A percentile compares a stretch with the other conserved stretches of the same genome.
Evolutionary conservation across 768 basidiomycete genomes (phyloP).

Genomic region (Podaxis sp.): DNA sequence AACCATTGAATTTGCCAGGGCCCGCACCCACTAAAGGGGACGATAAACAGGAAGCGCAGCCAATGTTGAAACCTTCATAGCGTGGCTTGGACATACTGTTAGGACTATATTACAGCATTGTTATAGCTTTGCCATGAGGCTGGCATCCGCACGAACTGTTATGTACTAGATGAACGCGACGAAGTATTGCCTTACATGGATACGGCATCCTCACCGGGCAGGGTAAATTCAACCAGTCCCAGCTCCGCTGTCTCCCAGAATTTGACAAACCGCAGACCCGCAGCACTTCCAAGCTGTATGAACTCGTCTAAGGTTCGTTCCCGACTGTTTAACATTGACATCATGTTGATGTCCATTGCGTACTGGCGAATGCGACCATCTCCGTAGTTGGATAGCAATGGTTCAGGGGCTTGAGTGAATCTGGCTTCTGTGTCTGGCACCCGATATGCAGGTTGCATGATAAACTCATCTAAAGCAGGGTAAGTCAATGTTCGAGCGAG

Average conservation of each 20-base stretch:
- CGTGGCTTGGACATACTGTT: neutral
- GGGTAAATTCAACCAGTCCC: conserved; percentile 27
- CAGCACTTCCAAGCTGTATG: conserved; percentile 31
- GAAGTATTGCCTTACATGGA: neutral
- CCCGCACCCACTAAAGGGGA: neutral
- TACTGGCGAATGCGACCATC: conserved; percentile 40
- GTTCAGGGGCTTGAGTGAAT: conserved; percentile 36
- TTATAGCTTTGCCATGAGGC: neutral
- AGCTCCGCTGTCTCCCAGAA: conserved; percentile 33
- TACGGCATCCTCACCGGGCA: neutral
- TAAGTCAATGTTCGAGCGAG: neutral
- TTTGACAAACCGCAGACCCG: conserved; percentile 32
- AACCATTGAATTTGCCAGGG: conserved; percentile 4
- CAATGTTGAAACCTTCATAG: neutral
- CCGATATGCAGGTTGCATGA: conserved; percentile 30
- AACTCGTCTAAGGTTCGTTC: conserved; percentile 44
- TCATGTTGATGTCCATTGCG: conserved; percentile 47
- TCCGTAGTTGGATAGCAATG: conserved; percentile 49
- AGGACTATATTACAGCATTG: neutral
- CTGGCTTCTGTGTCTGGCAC: conserved; percentile 4
- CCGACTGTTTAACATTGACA: conserved; percentile 38
- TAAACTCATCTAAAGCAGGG: conserved; percentile 32
- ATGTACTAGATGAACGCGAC: neutral
- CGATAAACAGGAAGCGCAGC: neutral
- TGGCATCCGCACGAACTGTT: neutral